Evolutionary conservation across 1,284 basidiomycete genomes (phyloP), one percentile per base, ranked within the genome.

Genomic region (Leccinum solheimii): DNA sequence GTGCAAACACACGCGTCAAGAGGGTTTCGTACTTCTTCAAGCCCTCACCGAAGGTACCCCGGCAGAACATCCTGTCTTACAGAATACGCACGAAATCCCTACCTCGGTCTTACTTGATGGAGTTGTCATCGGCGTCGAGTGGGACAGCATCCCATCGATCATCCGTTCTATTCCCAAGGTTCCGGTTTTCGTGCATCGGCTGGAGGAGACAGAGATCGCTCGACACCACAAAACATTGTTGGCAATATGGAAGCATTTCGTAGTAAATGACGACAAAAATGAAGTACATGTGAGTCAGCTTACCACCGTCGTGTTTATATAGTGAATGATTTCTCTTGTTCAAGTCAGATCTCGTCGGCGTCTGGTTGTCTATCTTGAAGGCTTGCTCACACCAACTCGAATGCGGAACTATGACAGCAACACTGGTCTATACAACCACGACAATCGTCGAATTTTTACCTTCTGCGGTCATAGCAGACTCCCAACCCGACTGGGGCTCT

Each of bases 291-390:
- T 78, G 56, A 66, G 78, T 69, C 52, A 43, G 10, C 34, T 53
- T 52, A 36, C 34, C 55, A 14, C 13, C 51, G 5, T 34, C 49
- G 34, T 32, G 52, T 40, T 60, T 36, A 14, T 43, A 8, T 56
- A 40, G 30, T 67, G 32, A 68, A 57, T 27, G 34, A 26, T 26
- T 26, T 32, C 62, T 27, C 38, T 59, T 19, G 53, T 13, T 52
- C 30, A 64, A 86, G 83, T 64, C 69, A 32, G 69, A 71, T 27
- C 68, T 83, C 34, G 51, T 81, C 6, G 70, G 75, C 27, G 71
- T 77, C 1, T 87, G 86, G 86, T 77, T 82, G 64, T 78, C 80
- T 0, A 75, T 87, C 23, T 72, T 87, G 26, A 77, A 85, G n/a
- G 78, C 74, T 13, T 80, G 79, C 52, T 76, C 80, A 6, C 78